Evolutionary conservation across 495 filamentous ascomycete genomes (phyloP).

Genomic region (Bacidia rubella): DNA sequence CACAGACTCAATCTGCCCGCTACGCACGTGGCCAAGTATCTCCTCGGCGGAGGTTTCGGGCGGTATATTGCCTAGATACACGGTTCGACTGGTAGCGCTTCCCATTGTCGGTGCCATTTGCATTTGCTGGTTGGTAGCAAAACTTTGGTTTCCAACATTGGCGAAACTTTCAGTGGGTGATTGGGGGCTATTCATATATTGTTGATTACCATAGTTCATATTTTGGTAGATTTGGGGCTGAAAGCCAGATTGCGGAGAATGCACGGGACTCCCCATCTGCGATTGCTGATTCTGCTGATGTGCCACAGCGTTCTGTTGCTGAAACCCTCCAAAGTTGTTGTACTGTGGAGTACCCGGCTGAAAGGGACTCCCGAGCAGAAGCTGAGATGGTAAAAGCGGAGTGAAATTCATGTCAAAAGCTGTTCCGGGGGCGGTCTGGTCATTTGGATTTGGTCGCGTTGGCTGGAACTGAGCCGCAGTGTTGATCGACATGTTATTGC

Average conservation of each 20-base stretch:
- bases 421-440: conserved; percentile 75
- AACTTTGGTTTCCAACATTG: conserved; percentile 42
- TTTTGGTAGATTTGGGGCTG: conserved; percentile 65
- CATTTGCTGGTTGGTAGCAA: conserved; percentile 56
- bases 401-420: conserved; percentile 98
- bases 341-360: conserved; percentile 93
- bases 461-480: conserved; percentile 44
- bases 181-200: conserved; percentile 64
- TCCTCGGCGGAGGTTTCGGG: conserved; percentile 97
- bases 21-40: conserved; percentile 91
- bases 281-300: conserved; percentile 43
- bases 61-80: conserved; percentile 95
- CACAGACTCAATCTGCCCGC: conserved; percentile 96
- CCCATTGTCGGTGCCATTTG: conserved; percentile 62
- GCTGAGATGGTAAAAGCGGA: conserved; percentile 81
- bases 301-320: conserved; percentile 49
- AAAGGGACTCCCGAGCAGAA: conserved; percentile 91
- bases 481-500: conserved; percentile 84
- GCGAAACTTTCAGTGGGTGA: conserved; percentile 68
- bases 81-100: conserved; percentile 85
- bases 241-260: conserved; percentile 48
- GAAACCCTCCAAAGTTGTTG: conserved; percentile 64
- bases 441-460: conserved; percentile 45
- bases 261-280: conserved; percentile 44
- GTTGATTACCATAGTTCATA: conserved; percentile 56